Percentiles rank a stretch among this genome's conserved stretches.
phyloP scores from a whole-genome alignment of 169 alveolate species.

The Ichthyophthirius multifiliis region DNA sequence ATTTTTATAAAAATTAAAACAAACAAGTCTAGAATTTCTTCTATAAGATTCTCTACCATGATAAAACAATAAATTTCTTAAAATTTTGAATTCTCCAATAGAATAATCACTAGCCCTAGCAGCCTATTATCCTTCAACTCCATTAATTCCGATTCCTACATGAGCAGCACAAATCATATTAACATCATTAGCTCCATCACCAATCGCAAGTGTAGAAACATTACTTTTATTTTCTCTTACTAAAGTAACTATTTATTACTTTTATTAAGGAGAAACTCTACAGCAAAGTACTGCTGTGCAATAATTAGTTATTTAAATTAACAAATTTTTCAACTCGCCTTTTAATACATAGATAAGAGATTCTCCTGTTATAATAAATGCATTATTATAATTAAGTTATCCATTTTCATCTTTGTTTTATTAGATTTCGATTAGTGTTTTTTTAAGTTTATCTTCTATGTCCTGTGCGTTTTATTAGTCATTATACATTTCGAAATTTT shows the following conservation, averaged over 20 bases:
- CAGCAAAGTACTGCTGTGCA: slow-evolving; percentile 78
- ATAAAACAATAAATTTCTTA: slow-evolving; percentile 71
- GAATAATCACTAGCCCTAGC: slow-evolving; percentile 85
- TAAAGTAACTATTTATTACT: slow-evolving; percentile 81
- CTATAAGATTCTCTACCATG: slow-evolving; percentile 85
- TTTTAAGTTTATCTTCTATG: neutral
- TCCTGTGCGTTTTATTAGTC: neutral
- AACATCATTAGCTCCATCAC: slow-evolving; percentile 93
- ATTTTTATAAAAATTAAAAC: slow-evolving; percentile 54
- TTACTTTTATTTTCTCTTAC: slow-evolving; percentile 44
- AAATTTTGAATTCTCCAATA: slow-evolving; percentile 74
- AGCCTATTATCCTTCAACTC: slow-evolving; percentile 44
- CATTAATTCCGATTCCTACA: slow-evolving; percentile 84
- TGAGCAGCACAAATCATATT: slow-evolving; percentile 88
- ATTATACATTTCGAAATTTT: neutral
- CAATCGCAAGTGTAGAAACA: slow-evolving; percentile 82
- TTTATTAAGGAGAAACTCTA: slow-evolving; percentile 88
- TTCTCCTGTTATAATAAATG: slow-evolving; percentile 27
- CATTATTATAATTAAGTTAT: slow-evolving; percentile 24
- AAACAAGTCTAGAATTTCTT: slow-evolving; percentile 58
- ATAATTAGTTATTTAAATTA: slow-evolving; percentile 37
- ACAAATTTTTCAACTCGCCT: slow-evolving; percentile 10
- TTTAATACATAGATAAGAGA: slow-evolving; percentile 20
- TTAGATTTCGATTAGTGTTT: neutral
- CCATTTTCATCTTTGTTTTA: neutral